Conservation (phyloP, 2,329 filamentous ascomycete genomes). For the Talaromyces amestolkiae region DNA sequence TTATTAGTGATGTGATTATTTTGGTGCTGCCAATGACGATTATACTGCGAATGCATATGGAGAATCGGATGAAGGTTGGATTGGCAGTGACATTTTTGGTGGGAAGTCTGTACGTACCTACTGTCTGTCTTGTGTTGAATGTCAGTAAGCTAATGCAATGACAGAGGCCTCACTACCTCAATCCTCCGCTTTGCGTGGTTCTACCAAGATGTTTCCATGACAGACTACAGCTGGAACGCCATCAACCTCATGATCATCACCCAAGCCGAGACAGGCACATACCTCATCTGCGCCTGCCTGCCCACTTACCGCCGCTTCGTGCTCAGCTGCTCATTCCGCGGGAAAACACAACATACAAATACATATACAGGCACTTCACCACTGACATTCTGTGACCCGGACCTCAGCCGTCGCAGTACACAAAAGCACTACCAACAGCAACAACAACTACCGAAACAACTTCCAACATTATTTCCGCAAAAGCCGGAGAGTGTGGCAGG, state of each 20-base stretch:
- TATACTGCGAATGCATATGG: background rate
- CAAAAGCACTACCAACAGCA: background rate
- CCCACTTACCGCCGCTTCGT: background rate
- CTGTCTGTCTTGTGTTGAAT: background rate
- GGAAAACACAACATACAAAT: background rate
- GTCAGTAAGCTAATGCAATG: background rate
- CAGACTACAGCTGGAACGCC: constrained; percentile 1
- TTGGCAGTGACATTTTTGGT: background rate
- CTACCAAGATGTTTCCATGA: background rate
- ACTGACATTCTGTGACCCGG: background rate
- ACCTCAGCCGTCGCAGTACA: background rate
- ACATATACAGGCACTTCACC: background rate
- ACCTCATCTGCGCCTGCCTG: background rate
- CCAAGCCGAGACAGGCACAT: constrained; percentile 1
- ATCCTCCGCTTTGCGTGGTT: background rate
- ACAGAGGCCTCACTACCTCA: background rate
- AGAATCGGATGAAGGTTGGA: background rate
- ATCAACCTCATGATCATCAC: background rate
- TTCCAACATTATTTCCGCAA: background rate
- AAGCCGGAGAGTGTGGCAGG: background rate
- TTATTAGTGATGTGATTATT: constrained; percentile 2
- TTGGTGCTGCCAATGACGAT: constrained; percentile 1
- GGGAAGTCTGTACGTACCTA: background rate
- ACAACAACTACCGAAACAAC: background rate
- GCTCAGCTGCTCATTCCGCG: background rate